Conservation (phyloP, 2,329 filamentous ascomycete genomes). For the Fonsecaea multimorphosa region DNA sequence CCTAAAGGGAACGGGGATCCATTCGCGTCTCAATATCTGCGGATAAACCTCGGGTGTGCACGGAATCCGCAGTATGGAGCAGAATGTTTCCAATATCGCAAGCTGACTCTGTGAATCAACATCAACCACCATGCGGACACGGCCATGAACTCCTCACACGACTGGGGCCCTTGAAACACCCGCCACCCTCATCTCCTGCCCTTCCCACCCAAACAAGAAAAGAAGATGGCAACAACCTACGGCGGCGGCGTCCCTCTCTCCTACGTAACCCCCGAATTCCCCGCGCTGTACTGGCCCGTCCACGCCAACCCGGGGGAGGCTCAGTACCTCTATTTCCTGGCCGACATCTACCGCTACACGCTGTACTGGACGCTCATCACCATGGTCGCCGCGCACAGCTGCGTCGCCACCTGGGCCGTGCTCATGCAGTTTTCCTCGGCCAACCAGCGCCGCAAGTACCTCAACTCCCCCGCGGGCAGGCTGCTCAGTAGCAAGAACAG, state of each 20-base stretch:
- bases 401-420: conserved; percentile 73
- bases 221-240: conserved; percentile 32
- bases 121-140: too few species aligned
- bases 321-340: conserved; percentile 72
- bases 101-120: too few species aligned
- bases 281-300: conserved; percentile 79
- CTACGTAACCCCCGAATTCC: conserved; percentile 75
- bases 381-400: conserved; percentile 75
- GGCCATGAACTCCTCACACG: too few species aligned
- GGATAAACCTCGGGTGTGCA: too few species aligned
- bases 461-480: conserved; percentile 27
- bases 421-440: conserved; percentile 62
- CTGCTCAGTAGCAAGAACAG: conserved; percentile 35
- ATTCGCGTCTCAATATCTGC: too few species aligned
- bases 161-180: too few species aligned
- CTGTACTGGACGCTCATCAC: conserved; percentile 84
- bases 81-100: too few species aligned
- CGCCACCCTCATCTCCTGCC: background rate
- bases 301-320: conserved; percentile 62
- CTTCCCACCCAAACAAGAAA: background rate
- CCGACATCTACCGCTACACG: conserved; percentile 86
- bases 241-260: conserved; percentile 32
- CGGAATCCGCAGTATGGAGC: too few species aligned
- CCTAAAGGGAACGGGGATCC: too few species aligned
- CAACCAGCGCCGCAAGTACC: conserved; percentile 29